A percentile compares a stretch with the other conserved stretches of the same genome.
phyloP scores from a whole-genome alignment of 345 rosid genomes.

The Gossypium anomalum region DNA sequence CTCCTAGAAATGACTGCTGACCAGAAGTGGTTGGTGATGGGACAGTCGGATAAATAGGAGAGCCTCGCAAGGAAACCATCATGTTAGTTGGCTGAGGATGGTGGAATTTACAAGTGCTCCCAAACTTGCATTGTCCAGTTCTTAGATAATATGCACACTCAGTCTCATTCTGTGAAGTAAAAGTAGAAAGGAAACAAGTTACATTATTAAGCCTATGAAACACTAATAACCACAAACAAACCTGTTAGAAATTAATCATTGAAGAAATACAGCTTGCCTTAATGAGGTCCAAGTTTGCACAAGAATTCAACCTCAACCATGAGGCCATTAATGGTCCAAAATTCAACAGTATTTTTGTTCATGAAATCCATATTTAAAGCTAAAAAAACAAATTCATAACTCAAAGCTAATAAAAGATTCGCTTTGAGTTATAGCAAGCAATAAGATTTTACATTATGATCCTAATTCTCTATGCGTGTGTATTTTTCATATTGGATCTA shows the following conservation, averaged over 20 bases:
- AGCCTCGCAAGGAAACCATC: slow-evolving; percentile 71
- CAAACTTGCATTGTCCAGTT: slow-evolving; percentile 97
- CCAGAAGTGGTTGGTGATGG: slow-evolving; percentile 69
- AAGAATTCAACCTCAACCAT: slow-evolving; percentile 1
- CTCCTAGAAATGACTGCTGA: slow-evolving; percentile 73
- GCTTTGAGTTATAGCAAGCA: neutral
- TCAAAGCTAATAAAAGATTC: neutral
- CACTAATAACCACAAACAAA: neutral
- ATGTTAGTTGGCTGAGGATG: slow-evolving; percentile 88
- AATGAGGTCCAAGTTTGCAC: slow-evolving; percentile 3
- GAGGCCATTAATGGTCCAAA: slow-evolving; percentile 3
- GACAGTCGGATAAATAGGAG: slow-evolving; percentile 68
- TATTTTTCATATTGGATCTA: neutral
- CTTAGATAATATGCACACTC: slow-evolving; percentile 93
- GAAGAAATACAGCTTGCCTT: neutral
- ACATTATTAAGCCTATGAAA: neutral
- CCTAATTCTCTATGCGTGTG: neutral
- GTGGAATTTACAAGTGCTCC: slow-evolving; percentile 89
- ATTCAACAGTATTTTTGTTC: neutral
- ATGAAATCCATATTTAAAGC: neutral
- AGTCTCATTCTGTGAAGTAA: slow-evolving; percentile 55
- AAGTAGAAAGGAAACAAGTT: neutral
- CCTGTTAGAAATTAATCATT: neutral
- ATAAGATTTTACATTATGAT: neutral
- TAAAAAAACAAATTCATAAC: neutral